These are phyloP conservation scores for Penicillium cinerascens DNA, from an alignment of 495 filamentous ascomycete genomes.

Conservation along the genomic window DNA sequence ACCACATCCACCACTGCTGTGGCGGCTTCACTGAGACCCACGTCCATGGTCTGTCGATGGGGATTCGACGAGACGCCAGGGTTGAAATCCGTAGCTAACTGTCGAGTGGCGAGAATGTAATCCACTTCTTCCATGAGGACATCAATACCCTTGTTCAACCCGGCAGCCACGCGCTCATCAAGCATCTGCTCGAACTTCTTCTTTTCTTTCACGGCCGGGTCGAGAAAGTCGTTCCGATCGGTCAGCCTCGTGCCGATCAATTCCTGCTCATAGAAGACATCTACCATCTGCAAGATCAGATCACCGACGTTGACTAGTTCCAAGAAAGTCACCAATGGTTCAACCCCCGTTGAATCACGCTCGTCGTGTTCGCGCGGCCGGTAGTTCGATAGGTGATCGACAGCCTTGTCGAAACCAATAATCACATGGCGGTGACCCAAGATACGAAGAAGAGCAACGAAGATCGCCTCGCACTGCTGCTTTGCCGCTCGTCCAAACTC, in stretches of 20 bases:
- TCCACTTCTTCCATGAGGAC: constrained; percentile 98
- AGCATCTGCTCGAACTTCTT: constrained; percentile 99
- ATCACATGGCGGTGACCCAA: constrained; percentile 87
- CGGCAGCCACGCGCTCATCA: constrained; percentile 93
- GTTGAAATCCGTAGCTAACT: constrained; percentile 86
- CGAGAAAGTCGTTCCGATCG: constrained; percentile 91
- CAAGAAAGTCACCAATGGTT: constrained; percentile 90
- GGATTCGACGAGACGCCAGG: constrained; percentile 54
- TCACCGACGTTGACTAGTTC: constrained; percentile 98
- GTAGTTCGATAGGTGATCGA: constrained; percentile 86
- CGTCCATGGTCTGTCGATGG: constrained; percentile 57
- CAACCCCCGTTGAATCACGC: constrained; percentile 68
- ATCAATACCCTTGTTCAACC: constrained; percentile 95
- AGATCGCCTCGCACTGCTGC: constrained; percentile 87
- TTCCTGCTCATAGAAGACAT: constrained; percentile 98
- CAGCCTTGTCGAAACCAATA: constrained; percentile 84
- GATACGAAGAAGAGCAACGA: constrained; percentile 76
- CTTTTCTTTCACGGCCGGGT: constrained; percentile 88
- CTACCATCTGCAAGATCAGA: constrained; percentile 97
- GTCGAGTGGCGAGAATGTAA: constrained; percentile 85
- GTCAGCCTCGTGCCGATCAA: constrained; percentile 76
- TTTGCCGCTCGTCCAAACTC: constrained; percentile 78
- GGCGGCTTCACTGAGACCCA: constrained; percentile 78
- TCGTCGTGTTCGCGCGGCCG: constrained; percentile 82
- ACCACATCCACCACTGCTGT: constrained; percentile 78